These are phyloP conservation scores for Tieghemiomyces parasiticus DNA, from an alignment of 192 early-diverging fungal species.

Conservation along the genomic window DNA sequence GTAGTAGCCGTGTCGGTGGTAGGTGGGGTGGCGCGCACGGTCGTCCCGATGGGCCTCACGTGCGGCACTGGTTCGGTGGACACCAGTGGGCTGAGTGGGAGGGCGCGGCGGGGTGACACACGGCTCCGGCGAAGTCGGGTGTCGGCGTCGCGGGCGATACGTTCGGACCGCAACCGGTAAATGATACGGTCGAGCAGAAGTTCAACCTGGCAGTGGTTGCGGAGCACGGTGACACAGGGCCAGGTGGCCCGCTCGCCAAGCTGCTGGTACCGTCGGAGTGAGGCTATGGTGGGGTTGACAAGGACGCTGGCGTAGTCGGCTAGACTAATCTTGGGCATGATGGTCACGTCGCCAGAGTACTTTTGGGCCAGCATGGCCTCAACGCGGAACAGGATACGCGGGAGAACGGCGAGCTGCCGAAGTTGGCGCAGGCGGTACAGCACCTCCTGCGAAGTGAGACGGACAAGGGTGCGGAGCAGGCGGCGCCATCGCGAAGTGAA, in stretches of 20 bases:
- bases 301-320: background rate
- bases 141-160: background rate
- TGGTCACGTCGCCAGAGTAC: conserved; percentile 81
- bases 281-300: background rate
- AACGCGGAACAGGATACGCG: conserved; percentile 55
- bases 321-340: conserved; percentile 46
- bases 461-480: conserved; percentile 55
- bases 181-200: background rate
- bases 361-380: conserved; percentile 74
- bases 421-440: conserved; percentile 73
- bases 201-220: conserved; percentile 9
- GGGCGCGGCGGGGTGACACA: background rate
- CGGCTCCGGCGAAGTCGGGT: background rate
- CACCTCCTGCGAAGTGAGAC: conserved; percentile 69
- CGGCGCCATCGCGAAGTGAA: background rate
- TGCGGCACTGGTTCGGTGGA: background rate
- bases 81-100: background rate
- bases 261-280: background rate
- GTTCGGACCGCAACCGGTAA: background rate
- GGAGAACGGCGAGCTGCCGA: conserved; percentile 64
- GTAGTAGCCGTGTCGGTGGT: background rate
- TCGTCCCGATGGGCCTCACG: background rate
- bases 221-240: conserved; percentile 1
- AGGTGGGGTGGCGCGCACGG: background rate
- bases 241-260: conserved; percentile 8